These are phyloP conservation scores for Starmerella stigmatis DNA, from an alignment of 805 yeast genomes.

Conservation along the genomic window DNA sequence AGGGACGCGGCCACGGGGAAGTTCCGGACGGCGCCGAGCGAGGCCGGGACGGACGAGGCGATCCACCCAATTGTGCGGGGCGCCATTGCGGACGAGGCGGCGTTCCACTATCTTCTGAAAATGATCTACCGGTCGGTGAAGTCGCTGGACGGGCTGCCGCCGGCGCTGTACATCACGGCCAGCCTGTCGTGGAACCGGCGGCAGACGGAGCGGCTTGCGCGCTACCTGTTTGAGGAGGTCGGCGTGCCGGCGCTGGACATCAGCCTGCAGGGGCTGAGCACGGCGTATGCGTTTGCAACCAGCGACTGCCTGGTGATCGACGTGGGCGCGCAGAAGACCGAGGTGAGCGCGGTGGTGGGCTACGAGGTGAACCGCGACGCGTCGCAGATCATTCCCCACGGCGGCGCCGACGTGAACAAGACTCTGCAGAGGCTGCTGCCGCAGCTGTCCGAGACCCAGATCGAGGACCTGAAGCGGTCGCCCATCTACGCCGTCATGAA, in stretches of 20 bases:
- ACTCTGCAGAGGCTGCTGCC: conserved; percentile 48
- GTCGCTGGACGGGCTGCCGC: conserved; percentile 39
- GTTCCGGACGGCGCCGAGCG: conserved; percentile 29
- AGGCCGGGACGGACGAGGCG: conserved; percentile 35
- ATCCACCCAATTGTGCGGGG: conserved; percentile 59
- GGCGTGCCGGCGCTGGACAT: conserved; percentile 64
- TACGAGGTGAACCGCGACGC: conserved; percentile 54
- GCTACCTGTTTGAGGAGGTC: conserved; percentile 62
- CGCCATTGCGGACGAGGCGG: conserved; percentile 53
- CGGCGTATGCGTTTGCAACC: conserved; percentile 57
- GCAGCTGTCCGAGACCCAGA: conserved; percentile 43
- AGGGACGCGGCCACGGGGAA: conserved; percentile 25
- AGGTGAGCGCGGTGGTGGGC: conserved; percentile 69
- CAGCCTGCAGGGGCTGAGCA: conserved; percentile 55
- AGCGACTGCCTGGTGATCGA: conserved; percentile 67
- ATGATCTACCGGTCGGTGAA: conserved; percentile 40
- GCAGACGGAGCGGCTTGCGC: conserved; percentile 58
- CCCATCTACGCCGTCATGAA: conserved; percentile 68
- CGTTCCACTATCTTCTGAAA: conserved; percentile 54
- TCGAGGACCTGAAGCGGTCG: conserved; percentile 66
- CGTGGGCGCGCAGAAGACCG: conserved; percentile 65
- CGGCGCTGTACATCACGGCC: conserved; percentile 51
- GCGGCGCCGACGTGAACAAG: conserved; percentile 57
- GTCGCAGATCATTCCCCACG: conserved; percentile 39
- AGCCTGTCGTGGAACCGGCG: conserved; percentile 60